Percentiles rank a stretch among this genome's conserved stretches.
phyloP scores from a whole-genome alignment of 2,329 filamentous ascomycete genomes.

The Magnaporthiopsis incrustans region DNA sequence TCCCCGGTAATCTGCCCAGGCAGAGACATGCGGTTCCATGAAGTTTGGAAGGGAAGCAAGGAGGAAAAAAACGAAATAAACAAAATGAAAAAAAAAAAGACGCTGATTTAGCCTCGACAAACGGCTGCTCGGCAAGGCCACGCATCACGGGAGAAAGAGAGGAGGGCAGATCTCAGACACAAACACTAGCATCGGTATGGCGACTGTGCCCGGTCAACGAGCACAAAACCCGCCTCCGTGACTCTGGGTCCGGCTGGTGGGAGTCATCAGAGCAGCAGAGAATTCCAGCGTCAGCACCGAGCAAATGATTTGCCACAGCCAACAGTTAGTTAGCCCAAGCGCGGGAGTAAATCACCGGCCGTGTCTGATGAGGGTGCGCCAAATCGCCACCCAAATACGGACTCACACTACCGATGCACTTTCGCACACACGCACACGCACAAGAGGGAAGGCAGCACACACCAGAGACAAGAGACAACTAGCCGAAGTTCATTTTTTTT shows the following conservation, averaged over 20 bases:
- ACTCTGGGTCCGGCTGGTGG: background rate
- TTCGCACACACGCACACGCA: background rate
- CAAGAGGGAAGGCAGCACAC: background rate
- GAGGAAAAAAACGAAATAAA: background rate
- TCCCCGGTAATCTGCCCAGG: background rate
- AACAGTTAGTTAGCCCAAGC: background rate
- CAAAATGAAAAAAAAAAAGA: background rate
- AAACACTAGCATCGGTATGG: background rate
- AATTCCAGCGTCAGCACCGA: background rate
- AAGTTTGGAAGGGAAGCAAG: background rate
- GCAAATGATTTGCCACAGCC: background rate
- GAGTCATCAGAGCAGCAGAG: slow-evolving; percentile 5
- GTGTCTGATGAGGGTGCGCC: background rate
- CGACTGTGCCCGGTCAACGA: background rate
- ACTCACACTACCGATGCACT: background rate
- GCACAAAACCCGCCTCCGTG: background rate
- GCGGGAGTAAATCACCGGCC: background rate
- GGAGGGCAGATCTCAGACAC: background rate
- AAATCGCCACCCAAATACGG: background rate
- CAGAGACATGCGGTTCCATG: background rate
- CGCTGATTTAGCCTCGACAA: background rate
- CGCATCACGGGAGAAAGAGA: background rate
- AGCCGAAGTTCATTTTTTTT: background rate
- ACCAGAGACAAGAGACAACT: background rate
- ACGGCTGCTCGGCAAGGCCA: background rate